Percentiles rank a stretch among this genome's conserved stretches.
Conservation (phyloP, 176 grass and related monocot genomes). For the Paspalum notatum region DNA sequence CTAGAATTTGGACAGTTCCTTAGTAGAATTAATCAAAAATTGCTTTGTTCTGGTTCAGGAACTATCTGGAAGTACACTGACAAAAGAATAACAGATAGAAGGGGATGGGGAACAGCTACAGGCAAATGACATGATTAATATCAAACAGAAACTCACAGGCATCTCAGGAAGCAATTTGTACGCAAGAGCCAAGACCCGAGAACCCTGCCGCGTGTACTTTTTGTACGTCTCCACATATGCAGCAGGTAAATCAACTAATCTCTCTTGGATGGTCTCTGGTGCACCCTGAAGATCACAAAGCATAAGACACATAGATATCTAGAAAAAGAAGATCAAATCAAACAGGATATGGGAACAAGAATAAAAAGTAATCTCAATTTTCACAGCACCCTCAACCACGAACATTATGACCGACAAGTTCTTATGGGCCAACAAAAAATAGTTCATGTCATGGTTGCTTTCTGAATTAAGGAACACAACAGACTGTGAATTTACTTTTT, state of each 20-base stretch:
- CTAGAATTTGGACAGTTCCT: not conserved
- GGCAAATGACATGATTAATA: slow-evolving; percentile 3
- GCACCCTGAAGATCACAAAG: slow-evolving; percentile 68
- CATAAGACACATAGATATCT: not conserved
- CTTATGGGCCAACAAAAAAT: not conserved
- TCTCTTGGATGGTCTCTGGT: slow-evolving; percentile 98
- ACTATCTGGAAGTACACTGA: slow-evolving; percentile 16
- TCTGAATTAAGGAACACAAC: slow-evolving; percentile 13
- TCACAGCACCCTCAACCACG: not conserved
- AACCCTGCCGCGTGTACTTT: slow-evolving; percentile 94
- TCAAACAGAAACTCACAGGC: slow-evolving; percentile 70
- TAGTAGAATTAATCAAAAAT: slow-evolving; percentile 22
- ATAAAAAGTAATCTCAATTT: slow-evolving; percentile 17
- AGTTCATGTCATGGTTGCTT: not conserved
- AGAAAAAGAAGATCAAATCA: not conserved
- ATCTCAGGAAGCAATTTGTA: slow-evolving; percentile 92
- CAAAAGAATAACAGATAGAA: slow-evolving; percentile 22
- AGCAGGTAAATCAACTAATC: slow-evolving; percentile 77
- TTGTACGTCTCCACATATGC: slow-evolving; percentile 97
- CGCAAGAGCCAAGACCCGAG: slow-evolving; percentile 94
- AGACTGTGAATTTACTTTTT: slow-evolving; percentile 4
- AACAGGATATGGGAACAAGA: not conserved
- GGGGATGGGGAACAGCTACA: not conserved
- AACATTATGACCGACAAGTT: slow-evolving; percentile 1
- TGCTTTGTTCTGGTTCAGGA: not conserved